A percentile compares a stretch with the other conserved stretches of the same genome.
phyloP scores from a whole-genome alignment of 1,139 yeast species.

The Geotrichum fermentans region DNA sequence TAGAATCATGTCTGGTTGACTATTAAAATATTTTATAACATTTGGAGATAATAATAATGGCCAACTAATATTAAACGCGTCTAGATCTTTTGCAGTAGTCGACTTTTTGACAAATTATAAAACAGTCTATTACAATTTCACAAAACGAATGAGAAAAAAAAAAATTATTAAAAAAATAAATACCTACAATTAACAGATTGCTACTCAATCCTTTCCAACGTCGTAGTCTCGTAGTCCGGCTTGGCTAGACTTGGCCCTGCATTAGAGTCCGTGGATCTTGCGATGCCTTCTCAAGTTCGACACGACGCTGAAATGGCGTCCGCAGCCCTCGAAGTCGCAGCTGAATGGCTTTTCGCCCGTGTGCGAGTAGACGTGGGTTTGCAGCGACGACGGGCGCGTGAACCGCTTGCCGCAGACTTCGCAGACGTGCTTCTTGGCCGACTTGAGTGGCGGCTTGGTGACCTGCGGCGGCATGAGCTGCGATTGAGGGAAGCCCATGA shows the following conservation, averaged over 20 bases:
- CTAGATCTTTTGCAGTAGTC: too few species aligned
- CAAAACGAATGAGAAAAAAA: background rate
- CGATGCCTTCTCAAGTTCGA: conserved; percentile 78
- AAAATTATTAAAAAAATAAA: background rate
- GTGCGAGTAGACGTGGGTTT: conserved; percentile 77
- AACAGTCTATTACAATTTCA: too few species aligned
- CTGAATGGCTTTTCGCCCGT: conserved; percentile 79
- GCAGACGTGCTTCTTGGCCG: conserved; percentile 45
- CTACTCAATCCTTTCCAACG: too few species aligned
- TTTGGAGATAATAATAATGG: too few species aligned
- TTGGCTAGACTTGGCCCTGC: too few species aligned
- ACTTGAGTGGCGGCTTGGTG: conserved; percentile 28
- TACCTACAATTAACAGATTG: too few species aligned
- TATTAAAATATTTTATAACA: too few species aligned
- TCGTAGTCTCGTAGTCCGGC: too few species aligned
- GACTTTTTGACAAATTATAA: too few species aligned
- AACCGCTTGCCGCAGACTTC: conserved; percentile 67
- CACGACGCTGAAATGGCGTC: conserved; percentile 67
- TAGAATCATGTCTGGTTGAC: too few species aligned
- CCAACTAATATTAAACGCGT: too few species aligned
- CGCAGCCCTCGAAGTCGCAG: conserved; percentile 65
- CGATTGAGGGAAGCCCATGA: conserved; percentile 1
- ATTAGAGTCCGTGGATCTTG: conserved; percentile 47
- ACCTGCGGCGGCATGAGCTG: conserved; percentile 32
- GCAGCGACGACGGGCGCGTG: conserved; percentile 74